Conservation (phyloP, 345 rosid species). For the Salix arbutifolia region DNA sequence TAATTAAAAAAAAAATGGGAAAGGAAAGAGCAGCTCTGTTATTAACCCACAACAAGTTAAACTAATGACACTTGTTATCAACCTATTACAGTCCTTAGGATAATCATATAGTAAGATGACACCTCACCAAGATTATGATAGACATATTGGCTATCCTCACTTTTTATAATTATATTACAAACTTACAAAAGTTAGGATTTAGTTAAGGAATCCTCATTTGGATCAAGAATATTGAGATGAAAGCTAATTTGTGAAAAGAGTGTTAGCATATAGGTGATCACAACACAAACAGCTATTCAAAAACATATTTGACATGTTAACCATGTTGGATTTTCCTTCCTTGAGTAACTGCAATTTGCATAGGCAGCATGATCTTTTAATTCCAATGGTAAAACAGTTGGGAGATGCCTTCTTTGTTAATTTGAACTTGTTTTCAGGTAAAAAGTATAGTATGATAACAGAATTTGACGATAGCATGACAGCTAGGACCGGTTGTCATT, state of each 20-base stretch:
- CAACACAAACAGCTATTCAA: neutral
- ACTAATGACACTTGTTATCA: neutral
- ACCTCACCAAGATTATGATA: neutral
- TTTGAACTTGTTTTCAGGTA: neutral
- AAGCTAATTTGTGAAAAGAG: neutral
- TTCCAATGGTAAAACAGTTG: neutral
- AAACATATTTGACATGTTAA: neutral
- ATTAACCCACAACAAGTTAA: neutral
- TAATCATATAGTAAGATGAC: neutral
- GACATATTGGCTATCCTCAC: no score
- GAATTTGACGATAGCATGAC: no score
- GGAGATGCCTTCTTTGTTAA: neutral
- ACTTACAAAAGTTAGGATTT: neutral
- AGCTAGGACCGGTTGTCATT: neutral
- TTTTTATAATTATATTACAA: neutral
- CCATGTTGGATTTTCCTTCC: neutral
- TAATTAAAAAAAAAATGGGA: neutral
- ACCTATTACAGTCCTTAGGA: neutral
- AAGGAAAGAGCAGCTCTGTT: neutral
- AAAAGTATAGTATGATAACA: no score
- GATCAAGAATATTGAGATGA: neutral
- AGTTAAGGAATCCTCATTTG: neutral
- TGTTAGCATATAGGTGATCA: neutral
- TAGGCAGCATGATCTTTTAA: neutral
- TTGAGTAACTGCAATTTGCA: neutral